Base-by-base conservation (phyloP, 202 grass and related monocot genomes). In the Bolboschoenoplectus hybrid region DNA sequence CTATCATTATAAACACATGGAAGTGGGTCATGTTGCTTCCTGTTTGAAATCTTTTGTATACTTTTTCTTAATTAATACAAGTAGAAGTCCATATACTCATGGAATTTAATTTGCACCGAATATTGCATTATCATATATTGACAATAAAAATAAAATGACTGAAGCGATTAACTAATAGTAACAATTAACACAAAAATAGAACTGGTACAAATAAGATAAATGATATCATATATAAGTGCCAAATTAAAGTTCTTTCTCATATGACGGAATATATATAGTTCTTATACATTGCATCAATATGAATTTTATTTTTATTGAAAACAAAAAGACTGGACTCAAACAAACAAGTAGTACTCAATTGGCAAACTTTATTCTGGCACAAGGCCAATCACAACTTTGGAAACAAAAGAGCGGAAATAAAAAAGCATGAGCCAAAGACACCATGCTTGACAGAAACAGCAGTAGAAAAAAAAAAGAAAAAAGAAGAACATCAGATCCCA, bases 341-440 rank as follows among this genome's bases (percentile, higher is more conserved):
- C 63, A 49, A 83, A 84, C 82, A 68, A 70, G 46, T 34, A 79
- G 7, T 10, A 40, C 52, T 79, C 16, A 60, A 79, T 6, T 32
- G 51, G 47, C 81, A 84, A 71, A 84, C 74, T 84, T 83, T 84
- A 84, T 84, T 84, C 64, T 68, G 81, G 64, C 64, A 68, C 63
- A 53, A 52, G 8, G 46, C 81, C 81, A 43, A 14, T 53, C 32
- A 84, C 12, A 84, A 71, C 65, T n/a, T 26, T 17, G 14, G 14
- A 50, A 71, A 50, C 26, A 38, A 39, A 70, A 81, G 7, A 58
- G 52, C 14, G 38, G 81, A n/a, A 12, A 63, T 50, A 82, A 63
- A 51, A 50, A 82, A 51, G 80, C 80, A 82, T 36, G 58, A 49
- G 16, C 80, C 41, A 66, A 81, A 66, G 80, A 17, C 1, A 63